phyloP scores from a whole-genome alignment of 2,329 filamentous ascomycete genomes.

The Microcera coccophila region DNA sequence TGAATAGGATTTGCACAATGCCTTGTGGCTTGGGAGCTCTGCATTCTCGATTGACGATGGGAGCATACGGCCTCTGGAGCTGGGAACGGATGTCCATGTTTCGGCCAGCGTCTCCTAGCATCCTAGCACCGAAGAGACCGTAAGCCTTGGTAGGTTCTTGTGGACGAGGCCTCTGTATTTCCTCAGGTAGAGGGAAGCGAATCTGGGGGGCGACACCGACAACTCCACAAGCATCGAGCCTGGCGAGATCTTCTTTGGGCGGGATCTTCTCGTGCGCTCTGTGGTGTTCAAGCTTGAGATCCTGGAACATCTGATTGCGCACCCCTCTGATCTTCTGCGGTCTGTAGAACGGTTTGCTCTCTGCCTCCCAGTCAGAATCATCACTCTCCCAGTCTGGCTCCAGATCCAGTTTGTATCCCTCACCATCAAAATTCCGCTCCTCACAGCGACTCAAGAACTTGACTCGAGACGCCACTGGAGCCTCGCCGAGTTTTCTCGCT shows the following conservation, averaged over 20 bases:
- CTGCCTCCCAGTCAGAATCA: constrained; percentile 13
- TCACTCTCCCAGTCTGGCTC: constrained; percentile 11
- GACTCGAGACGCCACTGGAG: constrained; percentile 8
- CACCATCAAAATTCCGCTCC: not conserved
- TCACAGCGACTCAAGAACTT: constrained; percentile 3
- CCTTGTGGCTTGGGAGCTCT: not conserved
- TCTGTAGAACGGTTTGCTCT: constrained; percentile 13
- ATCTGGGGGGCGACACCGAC: constrained; percentile 12
- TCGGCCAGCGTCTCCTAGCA: too few species aligned
- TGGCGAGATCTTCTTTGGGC: not conserved
- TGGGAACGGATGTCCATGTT: too few species aligned
- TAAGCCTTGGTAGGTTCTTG: not conserved
- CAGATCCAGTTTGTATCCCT: not conserved
- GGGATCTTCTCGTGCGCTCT: not conserved
- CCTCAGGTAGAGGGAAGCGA: constrained; percentile 1
- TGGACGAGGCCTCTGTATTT: not conserved
- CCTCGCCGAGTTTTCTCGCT: constrained; percentile 24
- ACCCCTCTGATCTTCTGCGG: constrained; percentile 7
- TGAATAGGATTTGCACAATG: not conserved
- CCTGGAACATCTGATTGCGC: not conserved
- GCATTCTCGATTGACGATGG: not conserved
- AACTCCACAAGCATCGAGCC: constrained; percentile 8
- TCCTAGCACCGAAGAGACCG: not conserved
- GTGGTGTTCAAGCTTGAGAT: not conserved
- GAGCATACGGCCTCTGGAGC: not conserved